These are phyloP conservation scores for Populus hybrid DNA, from an alignment of 441 rosid genomes.

Conservation along the genomic window DNA sequence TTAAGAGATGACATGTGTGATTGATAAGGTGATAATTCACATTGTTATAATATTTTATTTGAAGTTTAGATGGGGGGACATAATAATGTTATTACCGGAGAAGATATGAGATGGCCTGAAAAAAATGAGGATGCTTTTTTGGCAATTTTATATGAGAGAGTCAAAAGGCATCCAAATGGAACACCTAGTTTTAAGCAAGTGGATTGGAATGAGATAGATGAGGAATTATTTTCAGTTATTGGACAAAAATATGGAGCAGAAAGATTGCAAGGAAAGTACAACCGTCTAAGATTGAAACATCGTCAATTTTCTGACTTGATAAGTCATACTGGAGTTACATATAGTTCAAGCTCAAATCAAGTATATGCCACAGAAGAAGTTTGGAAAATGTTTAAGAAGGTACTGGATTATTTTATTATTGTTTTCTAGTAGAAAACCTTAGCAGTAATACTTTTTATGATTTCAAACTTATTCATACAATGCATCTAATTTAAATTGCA, in stretches of 20 bases:
- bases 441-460: not conserved
- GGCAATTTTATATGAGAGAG: not conserved
- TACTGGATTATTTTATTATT: not conserved
- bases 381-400: not conserved
- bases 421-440: not conserved
- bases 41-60: not conserved
- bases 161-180: not conserved
- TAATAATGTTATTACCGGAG: not conserved
- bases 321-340: not conserved
- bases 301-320: not conserved
- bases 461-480: not conserved
- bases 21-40: not conserved
- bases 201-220: not conserved
- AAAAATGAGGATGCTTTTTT: not conserved
- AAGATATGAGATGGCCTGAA: not conserved
- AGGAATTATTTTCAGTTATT: not conserved
- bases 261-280: conserved; percentile 1
- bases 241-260: not conserved
- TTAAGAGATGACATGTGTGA: not conserved
- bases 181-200: not conserved
- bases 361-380: not conserved
- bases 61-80: not conserved
- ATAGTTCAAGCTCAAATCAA: not conserved
- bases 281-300: not conserved
- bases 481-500: not conserved